These are phyloP conservation scores for Fagus crenata DNA, from an alignment of 306 rosid species.

Conservation along the genomic window DNA sequence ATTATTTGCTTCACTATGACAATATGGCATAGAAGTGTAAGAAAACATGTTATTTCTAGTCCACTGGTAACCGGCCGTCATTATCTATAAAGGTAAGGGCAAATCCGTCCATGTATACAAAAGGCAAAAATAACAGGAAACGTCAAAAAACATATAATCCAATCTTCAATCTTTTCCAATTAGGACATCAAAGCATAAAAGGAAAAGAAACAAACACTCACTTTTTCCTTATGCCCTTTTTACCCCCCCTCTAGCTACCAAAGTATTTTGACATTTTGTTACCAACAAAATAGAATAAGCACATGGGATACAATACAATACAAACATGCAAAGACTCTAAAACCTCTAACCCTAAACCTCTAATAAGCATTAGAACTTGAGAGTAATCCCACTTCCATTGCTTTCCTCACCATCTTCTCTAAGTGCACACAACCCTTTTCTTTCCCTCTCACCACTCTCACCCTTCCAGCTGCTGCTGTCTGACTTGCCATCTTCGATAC, in stretches of 20 bases:
- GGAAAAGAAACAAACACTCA: slow-evolving; percentile 42
- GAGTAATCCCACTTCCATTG: slow-evolving; percentile 79
- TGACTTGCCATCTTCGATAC: slow-evolving; percentile 92
- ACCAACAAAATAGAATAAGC: not conserved
- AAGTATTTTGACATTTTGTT: slow-evolving; percentile 7
- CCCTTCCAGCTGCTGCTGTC: slow-evolving; percentile 97
- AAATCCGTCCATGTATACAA: slow-evolving; percentile 1
- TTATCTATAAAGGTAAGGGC: slow-evolving; percentile 4
- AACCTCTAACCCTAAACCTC: slow-evolving; percentile 30
- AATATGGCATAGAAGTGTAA: no score
- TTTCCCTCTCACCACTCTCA: slow-evolving; percentile 71
- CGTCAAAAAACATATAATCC: slow-evolving; percentile 25
- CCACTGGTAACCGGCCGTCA: not conserved
- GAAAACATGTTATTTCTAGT: not conserved
- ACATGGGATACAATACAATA: slow-evolving; percentile 3
- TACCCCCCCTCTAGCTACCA: slow-evolving; percentile 24
- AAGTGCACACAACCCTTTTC: slow-evolving; percentile 52
- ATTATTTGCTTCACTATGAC: not conserved
- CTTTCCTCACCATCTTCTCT: slow-evolving; percentile 60
- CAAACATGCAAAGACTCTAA: slow-evolving; percentile 30
- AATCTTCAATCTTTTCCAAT: slow-evolving; percentile 18
- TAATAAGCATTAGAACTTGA: slow-evolving; percentile 57
- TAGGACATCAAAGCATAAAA: slow-evolving; percentile 22
- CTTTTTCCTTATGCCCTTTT: slow-evolving; percentile 47
- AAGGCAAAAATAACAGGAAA: not conserved